Base-by-base conservation (phyloP, 768 basidiomycete species). In the Tylopilus intermedius region DNA sequence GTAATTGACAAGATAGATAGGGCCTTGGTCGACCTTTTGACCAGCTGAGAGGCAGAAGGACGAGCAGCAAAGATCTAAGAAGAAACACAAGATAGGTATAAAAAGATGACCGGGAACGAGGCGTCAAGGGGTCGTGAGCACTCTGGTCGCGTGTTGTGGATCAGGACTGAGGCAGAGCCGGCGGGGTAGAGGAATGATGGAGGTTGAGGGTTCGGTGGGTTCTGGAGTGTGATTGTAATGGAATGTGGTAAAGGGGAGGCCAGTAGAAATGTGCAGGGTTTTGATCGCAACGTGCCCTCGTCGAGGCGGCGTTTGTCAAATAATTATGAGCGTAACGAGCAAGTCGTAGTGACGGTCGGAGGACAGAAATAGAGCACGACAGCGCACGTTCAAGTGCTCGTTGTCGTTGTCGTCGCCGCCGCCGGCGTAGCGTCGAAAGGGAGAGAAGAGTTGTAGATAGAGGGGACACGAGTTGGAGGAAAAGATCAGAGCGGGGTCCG, bases 251-350 rank as follows among this genome's bases (percentile, higher is more conserved):
- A 73, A 77, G 75, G 78, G 74, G 64, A 79, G 80, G 80, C 78
- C 72, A 74, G 65, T 67, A 66, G 58, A 46, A 65, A 60, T 66
- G 70, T 65, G 62, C 76, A 77, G 79, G 72, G 72, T 82, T 85
- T 83, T 84, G 83, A 85, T 86, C 75, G 74, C 83, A 86, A 86
- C 84, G 84, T 88, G 84, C 80, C 83, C 79, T 73, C 73, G 71
- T 76, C 68, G 72, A 72, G 72, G 72, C 77, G 73, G 72, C 71
- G 74, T 74, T 74, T 76, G 72, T 70, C 71, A 74, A 65, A 74
- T 71, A 67, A 67, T 66, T 69, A 71, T 66, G 60, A 57, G 57
- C 35, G 54, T 61, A 51, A 57, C 56, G 55, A 45, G 49, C 54
- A 66, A 57, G 60, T 56, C 39, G 39, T 41, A 61, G 51, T 61